Percentiles rank a stretch among this genome's conserved stretches.
Conservation (phyloP, 2,329 filamentous ascomycete genomes). For the Ceratocystis harringtonii region DNA sequence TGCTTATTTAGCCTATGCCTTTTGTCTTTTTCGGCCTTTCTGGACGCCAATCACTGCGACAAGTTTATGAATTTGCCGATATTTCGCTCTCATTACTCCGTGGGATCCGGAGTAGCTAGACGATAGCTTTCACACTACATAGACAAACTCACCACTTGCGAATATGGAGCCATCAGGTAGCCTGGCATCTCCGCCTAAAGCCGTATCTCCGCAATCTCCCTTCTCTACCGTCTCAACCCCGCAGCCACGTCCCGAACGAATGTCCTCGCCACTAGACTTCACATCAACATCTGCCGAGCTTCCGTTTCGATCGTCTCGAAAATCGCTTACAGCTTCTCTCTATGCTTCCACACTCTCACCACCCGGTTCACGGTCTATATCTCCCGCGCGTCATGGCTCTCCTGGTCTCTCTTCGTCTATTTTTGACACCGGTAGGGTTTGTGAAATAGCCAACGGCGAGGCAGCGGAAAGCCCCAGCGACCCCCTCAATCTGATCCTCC, state of each 20-base stretch:
- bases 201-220: slow-evolving; percentile 47
- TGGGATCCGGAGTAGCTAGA: not conserved
- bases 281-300: slow-evolving; percentile 10
- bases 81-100: not conserved
- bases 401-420: slow-evolving; percentile 44
- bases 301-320: slow-evolving; percentile 29
- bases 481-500: slow-evolving; percentile 54
- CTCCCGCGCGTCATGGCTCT: slow-evolving; percentile 45
- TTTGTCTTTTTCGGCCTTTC: not conserved
- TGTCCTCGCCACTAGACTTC: slow-evolving; percentile 16
- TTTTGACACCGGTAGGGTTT: slow-evolving; percentile 33
- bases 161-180: slow-evolving; percentile 28
- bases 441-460: slow-evolving; percentile 22
- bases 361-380: slow-evolving; percentile 51
- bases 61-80: not conserved
- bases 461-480: slow-evolving; percentile 35
- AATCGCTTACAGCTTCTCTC: slow-evolving; percentile 39
- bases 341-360: slow-evolving; percentile 54
- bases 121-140: not conserved
- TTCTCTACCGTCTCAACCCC: slow-evolving; percentile 47
- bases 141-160: not conserved
- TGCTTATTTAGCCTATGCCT: not conserved
- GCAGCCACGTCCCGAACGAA: slow-evolving; percentile 31
- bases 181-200: slow-evolving; percentile 46
- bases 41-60: not conserved